Evolutionary conservation across 805 yeast species (phyloP), one percentile per base, ranked within the genome.

Genomic region (Blastobotrys robertii): DNA sequence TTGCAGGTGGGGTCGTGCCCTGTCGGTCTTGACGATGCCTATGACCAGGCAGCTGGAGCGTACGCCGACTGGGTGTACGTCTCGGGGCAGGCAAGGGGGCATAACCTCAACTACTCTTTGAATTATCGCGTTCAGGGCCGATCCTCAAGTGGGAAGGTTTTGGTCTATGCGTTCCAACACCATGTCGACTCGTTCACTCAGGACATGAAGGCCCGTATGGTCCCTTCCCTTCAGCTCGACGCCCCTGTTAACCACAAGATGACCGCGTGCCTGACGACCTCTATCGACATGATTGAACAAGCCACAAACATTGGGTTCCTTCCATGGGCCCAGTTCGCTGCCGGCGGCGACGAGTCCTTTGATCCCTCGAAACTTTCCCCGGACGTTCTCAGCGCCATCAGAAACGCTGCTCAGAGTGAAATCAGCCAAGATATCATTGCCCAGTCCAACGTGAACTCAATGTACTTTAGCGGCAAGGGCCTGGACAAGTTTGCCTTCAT

Each of bases 401-500:
- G 39, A 13, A 9, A 25, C 8, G 33, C 14, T 4, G 25, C 6
- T 6, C 25, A 19, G 25, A 19, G 6, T 6, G 43, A 41, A 30
- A 5, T 73, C 6, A 54, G 68, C 29, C 75, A 68, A 42, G 84
- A 80, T 47, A 70, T 81, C 32, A 65, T 64, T 7, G 73, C 69
- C 12, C 74, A 72, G 59, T 71, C 81, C 9, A 14, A 16, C 14
- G 64, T 78, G 12, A 86, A 85, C 50, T 84, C 94, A 0, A 85
- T 84, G 94, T 86, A 86, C 63, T 77, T 81, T 13, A 71, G 90
- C 2, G 96, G 95, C n/a, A 86, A 86, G 55, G 72, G 77, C 15
- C 63, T 86, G 38, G 92, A 84, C 44, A 86, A 85, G 60, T 86
- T 81, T 62, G 94, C 95, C 0, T 78, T 78, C 67, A 72, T 86